Base-by-base conservation (phyloP, 345 rosid genomes). In the Pistacia vera region DNA sequence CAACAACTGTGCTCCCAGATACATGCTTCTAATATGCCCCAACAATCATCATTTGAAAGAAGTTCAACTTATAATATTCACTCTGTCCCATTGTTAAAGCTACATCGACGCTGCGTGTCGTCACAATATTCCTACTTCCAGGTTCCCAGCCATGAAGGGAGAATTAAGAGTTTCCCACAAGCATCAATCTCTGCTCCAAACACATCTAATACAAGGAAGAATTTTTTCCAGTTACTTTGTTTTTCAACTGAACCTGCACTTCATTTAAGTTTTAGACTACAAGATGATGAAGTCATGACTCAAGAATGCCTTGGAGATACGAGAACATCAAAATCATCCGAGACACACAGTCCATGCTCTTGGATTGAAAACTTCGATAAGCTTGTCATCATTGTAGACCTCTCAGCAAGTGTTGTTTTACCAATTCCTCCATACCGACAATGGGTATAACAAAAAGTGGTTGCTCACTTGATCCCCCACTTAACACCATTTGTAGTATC, bases 261-360 rank as follows among this genome's bases (percentile, higher is more conserved):
- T 16, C 8, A 25, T 66, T 22, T 25, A 48, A 25, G 22, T 46
- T 17, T 4, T 25, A 66, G n/a, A 48, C 11, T 8, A 7, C 56
- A 66, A 5, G 56, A 5, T 4, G 55, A 44, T 18, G 8, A 12
- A 12, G 70, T 48, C 5, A 66, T 5, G 68, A 65, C 52, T n/a
- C 33, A 1, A 65, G 68, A 41, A 65, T 41, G 51, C 68, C 51
- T 65, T 65, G 0, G 68, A 18, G 68, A 65, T 65, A 8, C 25
- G 36, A 65, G 8, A n/a, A 38, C 22, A 41, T 65, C 52, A 10
- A 41, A 65, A n/a, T 38, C 68, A n/a, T 65, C 25, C 17, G 52
- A 65, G 9, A 66, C 70, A 22, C 66, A 66, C 20, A n/a, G 44
- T 55, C 70, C 70, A 66, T 11, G 55, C 36, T 22, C 8, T 48